A percentile compares a stretch with the other conserved stretches of the same genome.
Conservation (phyloP, 257 asterid species). For the Solanum corneliomulleri region DNA sequence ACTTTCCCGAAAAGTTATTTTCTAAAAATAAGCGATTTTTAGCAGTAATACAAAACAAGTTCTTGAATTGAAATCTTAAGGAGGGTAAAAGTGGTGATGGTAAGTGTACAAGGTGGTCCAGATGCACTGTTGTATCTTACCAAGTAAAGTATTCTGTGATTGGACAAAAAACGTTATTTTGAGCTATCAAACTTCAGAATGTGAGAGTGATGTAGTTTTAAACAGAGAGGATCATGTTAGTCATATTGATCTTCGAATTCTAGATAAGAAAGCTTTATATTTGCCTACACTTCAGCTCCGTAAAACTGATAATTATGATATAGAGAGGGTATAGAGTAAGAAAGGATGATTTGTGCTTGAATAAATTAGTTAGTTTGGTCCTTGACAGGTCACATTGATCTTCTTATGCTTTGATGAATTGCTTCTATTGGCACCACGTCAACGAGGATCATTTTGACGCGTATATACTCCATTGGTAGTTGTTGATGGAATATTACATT, state of each 20-base stretch:
- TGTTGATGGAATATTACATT: background rate
- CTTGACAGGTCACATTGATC: background rate
- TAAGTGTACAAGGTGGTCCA: too few relatives aligned
- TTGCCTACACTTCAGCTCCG: background rate
- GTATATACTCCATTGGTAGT: background rate
- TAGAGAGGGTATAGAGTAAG: background rate
- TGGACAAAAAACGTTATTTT: too few relatives aligned
- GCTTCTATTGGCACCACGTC: background rate
- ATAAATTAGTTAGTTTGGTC: background rate
- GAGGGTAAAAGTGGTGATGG: too few relatives aligned
- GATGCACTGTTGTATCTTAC: too few relatives aligned
- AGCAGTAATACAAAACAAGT: too few relatives aligned
- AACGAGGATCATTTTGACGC: background rate
- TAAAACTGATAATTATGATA: background rate
- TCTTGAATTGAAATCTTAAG: too few relatives aligned
- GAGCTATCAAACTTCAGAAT: background rate
- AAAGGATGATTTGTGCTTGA: background rate
- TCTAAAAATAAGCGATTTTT: too few relatives aligned
- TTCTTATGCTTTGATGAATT: background rate
- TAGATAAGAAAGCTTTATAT: background rate
- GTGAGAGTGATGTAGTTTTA: background rate
- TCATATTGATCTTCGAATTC: background rate
- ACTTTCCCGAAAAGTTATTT: too few relatives aligned
- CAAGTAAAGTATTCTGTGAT: too few relatives aligned
- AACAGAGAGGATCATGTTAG: background rate